Conservation (phyloP, 257 asterid species). For the Avicennia marina region DNA sequence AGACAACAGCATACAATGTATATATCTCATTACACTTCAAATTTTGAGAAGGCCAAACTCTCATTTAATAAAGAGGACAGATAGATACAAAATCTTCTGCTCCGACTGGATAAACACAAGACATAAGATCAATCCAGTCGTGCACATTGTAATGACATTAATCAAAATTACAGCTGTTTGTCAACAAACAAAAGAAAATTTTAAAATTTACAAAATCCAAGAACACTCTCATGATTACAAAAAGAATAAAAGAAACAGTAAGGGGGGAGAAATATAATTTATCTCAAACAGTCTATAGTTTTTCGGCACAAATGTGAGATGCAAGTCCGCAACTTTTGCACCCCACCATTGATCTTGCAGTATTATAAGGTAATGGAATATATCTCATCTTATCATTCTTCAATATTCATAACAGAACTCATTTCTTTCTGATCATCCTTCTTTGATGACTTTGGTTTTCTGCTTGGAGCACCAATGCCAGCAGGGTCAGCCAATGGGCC, state of each 20-base stretch:
- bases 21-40: background rate
- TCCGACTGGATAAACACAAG: background rate
- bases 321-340: background rate
- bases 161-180: slow-evolving; percentile 7
- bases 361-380: background rate
- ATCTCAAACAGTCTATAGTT: slow-evolving; percentile 12
- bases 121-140: background rate
- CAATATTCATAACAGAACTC: slow-evolving; percentile 23
- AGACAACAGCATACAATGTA: background rate
- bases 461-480: slow-evolving; percentile 20
- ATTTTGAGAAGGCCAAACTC: background rate
- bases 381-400: background rate
- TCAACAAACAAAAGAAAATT: background rate
- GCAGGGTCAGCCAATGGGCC: slow-evolving; percentile 43
- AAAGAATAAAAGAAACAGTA: slow-evolving; percentile 21
- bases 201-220: slow-evolving; percentile 24
- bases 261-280: slow-evolving; percentile 11
- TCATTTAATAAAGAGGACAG: too few relatives aligned
- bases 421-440: slow-evolving; percentile 18
- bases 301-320: background rate
- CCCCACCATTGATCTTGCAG: background rate
- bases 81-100: background rate
- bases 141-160: slow-evolving; percentile 10
- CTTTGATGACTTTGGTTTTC: slow-evolving; percentile 24
- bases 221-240: slow-evolving; percentile 18